Percentiles rank a stretch among this genome's conserved stretches.
These are phyloP conservation scores for Parasitella parasitica DNA, from an alignment of 371 early-diverging fungal genomes.

Conservation along the genomic window DNA sequence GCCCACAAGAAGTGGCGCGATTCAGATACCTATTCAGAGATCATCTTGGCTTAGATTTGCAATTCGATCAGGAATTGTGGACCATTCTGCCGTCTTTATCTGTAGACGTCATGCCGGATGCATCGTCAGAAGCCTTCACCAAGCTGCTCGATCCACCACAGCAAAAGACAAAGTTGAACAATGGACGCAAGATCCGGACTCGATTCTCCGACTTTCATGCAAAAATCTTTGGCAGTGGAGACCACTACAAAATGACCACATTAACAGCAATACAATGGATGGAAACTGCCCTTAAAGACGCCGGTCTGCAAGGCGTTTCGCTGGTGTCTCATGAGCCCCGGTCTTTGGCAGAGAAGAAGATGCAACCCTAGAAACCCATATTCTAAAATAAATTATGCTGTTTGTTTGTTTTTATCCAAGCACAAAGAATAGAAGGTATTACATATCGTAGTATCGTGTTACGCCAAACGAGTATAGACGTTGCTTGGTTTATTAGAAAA, in stretches of 20 bases:
- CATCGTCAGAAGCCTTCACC: conserved; percentile 41
- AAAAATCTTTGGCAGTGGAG: conserved; percentile 59
- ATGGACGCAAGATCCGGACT: conserved; percentile 46
- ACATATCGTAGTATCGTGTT: not conserved
- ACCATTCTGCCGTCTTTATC: conserved; percentile 23
- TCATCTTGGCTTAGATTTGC: conserved; percentile 4
- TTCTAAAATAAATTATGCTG: too few relatives aligned
- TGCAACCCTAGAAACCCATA: conserved; percentile 16
- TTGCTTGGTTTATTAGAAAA: too few relatives aligned
- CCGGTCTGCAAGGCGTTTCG: conserved; percentile 45
- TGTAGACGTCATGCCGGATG: conserved; percentile 44
- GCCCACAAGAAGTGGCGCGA: conserved; percentile 44
- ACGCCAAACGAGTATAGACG: too few relatives aligned
- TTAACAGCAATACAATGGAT: conserved; percentile 62
- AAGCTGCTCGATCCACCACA: conserved; percentile 33
- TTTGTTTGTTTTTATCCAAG: too few relatives aligned
- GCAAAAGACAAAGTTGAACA: conserved; percentile 28
- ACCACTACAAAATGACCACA: conserved; percentile 51
- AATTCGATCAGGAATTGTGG: conserved; percentile 32
- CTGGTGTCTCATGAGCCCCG: conserved; percentile 57
- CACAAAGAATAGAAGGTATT: not conserved
- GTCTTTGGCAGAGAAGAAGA: conserved; percentile 55
- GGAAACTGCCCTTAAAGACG: conserved; percentile 49
- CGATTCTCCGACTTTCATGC: conserved; percentile 52
- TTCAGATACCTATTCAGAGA: conserved; percentile 42